Percentiles rank a stretch among this genome's conserved stretches.
Conservation (phyloP, 306 rosid species). For the Cucurbita argyrosperma region DNA sequence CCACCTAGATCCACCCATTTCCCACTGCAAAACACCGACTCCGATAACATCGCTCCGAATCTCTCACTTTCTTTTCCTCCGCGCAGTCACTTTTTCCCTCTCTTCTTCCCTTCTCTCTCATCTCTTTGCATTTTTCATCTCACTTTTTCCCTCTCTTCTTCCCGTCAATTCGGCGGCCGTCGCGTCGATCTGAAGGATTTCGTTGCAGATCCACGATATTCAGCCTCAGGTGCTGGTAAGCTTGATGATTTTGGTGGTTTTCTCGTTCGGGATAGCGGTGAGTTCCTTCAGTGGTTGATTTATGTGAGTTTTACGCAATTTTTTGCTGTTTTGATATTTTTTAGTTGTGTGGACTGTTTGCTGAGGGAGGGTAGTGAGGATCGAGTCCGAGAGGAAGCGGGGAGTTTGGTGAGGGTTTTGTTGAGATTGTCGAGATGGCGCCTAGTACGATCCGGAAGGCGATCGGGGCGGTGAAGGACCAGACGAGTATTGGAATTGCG, state of each 20-base stretch:
- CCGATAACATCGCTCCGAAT: constrained; percentile 4
- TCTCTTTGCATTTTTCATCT: not conserved
- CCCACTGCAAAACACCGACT: not conserved
- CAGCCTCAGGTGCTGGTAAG: not conserved
- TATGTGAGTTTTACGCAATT: not conserved
- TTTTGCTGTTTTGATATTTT: not conserved
- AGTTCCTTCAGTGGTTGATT: not conserved
- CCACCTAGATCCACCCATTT: constrained; percentile 1
- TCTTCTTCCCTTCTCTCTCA: not conserved
- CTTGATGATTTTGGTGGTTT: not conserved
- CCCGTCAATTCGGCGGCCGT: not conserved
- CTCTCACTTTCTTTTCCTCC: not conserved
- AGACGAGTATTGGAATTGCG: constrained; percentile 95
- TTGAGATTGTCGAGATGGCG: constrained; percentile 39
- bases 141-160: too few relatives aligned
- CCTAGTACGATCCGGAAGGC: constrained; percentile 92
- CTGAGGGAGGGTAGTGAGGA: not conserved
- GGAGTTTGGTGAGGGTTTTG: not conserved
- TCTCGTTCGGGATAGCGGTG: not conserved
- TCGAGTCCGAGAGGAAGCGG: not conserved
- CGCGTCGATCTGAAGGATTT: not conserved
- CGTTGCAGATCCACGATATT: not conserved
- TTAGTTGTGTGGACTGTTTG: not conserved
- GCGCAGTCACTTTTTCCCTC: not conserved
- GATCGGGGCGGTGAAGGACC: constrained; percentile 95